A percentile compares a stretch with the other conserved stretches of the same genome.
Evolutionary conservation across 805 yeast species (phyloP).

Genomic region (Metschnikowia rubicola): DNA sequence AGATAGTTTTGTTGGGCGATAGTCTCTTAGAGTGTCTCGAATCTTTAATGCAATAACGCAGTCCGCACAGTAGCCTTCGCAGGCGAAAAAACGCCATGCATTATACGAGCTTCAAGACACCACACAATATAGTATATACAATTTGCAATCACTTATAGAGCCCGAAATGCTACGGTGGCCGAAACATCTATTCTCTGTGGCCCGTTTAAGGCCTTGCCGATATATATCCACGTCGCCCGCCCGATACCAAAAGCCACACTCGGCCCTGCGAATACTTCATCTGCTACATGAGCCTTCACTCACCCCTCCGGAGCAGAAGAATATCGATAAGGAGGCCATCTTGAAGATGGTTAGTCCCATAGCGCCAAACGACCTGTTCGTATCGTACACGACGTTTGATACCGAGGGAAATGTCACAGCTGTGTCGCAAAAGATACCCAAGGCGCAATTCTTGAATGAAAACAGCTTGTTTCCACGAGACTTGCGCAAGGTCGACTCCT

Average conservation of each 20-base stretch:
- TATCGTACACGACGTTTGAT: conserved; percentile 83
- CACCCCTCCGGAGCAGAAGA: conserved; percentile 1
- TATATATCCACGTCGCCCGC: not conserved
- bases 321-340: conserved; percentile 2
- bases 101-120: no score
- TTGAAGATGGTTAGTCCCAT: conserved; percentile 34
- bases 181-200: not conserved
- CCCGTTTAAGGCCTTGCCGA: not conserved
- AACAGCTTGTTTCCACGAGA: conserved; percentile 83
- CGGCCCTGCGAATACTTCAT: conserved; percentile 5
- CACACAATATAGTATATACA: no score
- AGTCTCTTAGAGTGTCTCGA: no score
- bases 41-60: no score
- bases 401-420: conserved; percentile 62
- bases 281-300: conserved; percentile 8
- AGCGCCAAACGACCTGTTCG: conserved; percentile 47
- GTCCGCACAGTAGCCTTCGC: no score
- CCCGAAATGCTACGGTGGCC: conserved; percentile 9
- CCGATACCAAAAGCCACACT: not conserved
- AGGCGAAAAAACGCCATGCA: no score
- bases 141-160: no score
- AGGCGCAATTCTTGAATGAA: conserved; percentile 64
- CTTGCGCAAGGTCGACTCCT: conserved; percentile 74
- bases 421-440: conserved; percentile 69
- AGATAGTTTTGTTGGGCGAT: no score